Evolutionary conservation across 2,329 filamentous ascomycete genomes (phyloP).

Genomic region (Passalora sequoiae): DNA sequence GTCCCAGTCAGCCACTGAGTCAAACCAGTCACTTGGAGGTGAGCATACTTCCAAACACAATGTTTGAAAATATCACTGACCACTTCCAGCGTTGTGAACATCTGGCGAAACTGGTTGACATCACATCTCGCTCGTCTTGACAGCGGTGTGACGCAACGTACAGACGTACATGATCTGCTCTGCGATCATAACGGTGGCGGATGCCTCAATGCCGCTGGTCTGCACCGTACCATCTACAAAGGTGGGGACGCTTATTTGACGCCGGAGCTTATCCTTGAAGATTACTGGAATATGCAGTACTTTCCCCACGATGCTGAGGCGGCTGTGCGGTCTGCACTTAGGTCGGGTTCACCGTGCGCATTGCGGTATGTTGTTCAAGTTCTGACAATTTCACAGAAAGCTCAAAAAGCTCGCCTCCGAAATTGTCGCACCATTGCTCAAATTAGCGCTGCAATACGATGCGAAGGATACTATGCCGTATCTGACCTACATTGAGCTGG

Average conservation of each 20-base stretch:
- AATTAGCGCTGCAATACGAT: neutral
- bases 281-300: neutral
- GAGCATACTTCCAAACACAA: slow-evolving; percentile 1
- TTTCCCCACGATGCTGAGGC: slow-evolving; percentile 1
- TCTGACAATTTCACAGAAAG: too few relatives aligned
- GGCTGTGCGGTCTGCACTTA: too few relatives aligned
- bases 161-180: slow-evolving; percentile 4
- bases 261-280: slow-evolving; percentile 18
- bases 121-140: slow-evolving; percentile 16
- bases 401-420: slow-evolving; percentile 1
- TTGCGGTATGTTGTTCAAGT: too few relatives aligned
- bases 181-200: slow-evolving; percentile 12
- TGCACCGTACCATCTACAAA: slow-evolving; percentile 30
- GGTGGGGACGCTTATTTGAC: slow-evolving; percentile 31
- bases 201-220: slow-evolving; percentile 19
- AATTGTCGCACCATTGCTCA: slow-evolving; percentile 1
- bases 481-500: slow-evolving; percentile 34
- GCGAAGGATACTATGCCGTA: slow-evolving; percentile 27
- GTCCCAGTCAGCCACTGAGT: neutral
- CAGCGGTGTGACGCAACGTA: neutral
- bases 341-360: too few relatives aligned
- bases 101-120: slow-evolving; percentile 32
- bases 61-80: slow-evolving; percentile 6
- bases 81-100: slow-evolving; percentile 30
- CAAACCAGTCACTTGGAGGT: neutral